Conservation (phyloP, 805 yeast species). For the Kodamaea fukazawae region DNA sequence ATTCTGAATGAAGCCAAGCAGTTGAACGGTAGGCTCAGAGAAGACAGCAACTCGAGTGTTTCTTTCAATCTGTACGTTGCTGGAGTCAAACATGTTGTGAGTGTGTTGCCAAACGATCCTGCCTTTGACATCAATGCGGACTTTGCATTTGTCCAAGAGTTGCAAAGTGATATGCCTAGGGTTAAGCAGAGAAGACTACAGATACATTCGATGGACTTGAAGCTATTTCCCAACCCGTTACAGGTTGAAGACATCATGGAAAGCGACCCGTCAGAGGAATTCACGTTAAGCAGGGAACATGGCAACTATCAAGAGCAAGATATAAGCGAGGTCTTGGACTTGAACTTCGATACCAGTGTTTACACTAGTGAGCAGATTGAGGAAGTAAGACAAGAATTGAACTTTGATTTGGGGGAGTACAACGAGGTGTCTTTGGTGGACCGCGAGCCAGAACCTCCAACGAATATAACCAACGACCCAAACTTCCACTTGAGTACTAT, state of each 20-base stretch:
- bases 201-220: constrained; percentile 9
- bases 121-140: constrained; percentile 17
- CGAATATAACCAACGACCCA: constrained; percentile 11
- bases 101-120: constrained; percentile 21
- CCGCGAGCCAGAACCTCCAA: background rate
- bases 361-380: constrained; percentile 15
- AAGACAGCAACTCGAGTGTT: background rate
- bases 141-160: background rate
- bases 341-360: constrained; percentile 2
- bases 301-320: background rate
- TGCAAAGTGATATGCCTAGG: constrained; percentile 1
- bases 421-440: constrained; percentile 1
- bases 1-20: constrained; percentile 33
- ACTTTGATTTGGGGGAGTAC: constrained; percentile 9
- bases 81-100: background rate
- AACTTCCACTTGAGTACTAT: constrained; percentile 12
- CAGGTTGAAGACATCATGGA: constrained; percentile 11
- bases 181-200: constrained; percentile 14
- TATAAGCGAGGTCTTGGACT: constrained; percentile 2
- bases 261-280: background rate
- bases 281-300: constrained; percentile 5
- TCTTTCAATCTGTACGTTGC: background rate
- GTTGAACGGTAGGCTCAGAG: constrained; percentile 7
- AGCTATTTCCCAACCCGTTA: constrained; percentile 2
- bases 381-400: constrained; percentile 19